phyloP scores from a whole-genome alignment of 2,329 filamentous ascomycete genomes.

The Lachnellula subtilissima region DNA sequence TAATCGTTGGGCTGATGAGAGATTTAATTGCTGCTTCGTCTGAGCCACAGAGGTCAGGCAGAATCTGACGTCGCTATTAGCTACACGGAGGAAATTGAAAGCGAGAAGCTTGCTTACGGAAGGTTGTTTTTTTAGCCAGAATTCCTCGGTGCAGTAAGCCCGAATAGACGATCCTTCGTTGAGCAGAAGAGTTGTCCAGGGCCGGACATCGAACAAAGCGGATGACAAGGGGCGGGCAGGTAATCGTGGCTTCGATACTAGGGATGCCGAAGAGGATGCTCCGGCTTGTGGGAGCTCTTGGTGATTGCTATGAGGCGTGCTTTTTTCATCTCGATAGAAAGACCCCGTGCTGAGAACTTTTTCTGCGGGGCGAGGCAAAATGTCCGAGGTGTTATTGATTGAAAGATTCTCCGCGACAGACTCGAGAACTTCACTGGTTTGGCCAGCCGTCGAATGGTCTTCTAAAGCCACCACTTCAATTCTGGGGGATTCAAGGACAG shows the following conservation, averaged over 20 bases:
- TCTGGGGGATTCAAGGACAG: not conserved
- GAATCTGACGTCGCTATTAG: conserved; percentile 44
- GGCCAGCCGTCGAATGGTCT: not conserved
- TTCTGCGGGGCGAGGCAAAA: not conserved
- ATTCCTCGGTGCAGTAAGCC: conserved; percentile 63
- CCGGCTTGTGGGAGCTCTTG: not conserved
- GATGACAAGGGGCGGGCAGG: conserved; percentile 1
- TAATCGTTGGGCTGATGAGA: conserved; percentile 40
- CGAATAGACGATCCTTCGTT: conserved; percentile 74
- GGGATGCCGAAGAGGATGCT: not conserved
- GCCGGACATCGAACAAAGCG: conserved; percentile 28
- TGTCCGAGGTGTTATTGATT: not conserved
- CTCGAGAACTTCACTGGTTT: not conserved
- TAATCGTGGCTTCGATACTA: not conserved
- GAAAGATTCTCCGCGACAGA: not conserved
- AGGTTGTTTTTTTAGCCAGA: conserved; percentile 56
- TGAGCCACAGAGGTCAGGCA: conserved; percentile 46
- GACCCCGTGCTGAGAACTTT: not conserved
- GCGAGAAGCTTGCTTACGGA: conserved; percentile 30
- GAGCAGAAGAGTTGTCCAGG: conserved; percentile 61
- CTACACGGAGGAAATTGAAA: not conserved
- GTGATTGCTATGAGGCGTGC: not conserved
- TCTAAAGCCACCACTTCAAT: not conserved
- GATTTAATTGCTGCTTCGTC: conserved; percentile 35
- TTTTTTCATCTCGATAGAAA: not conserved